Base-by-base conservation (phyloP, 129 eudicot species). In the Silybum marianum region DNA sequence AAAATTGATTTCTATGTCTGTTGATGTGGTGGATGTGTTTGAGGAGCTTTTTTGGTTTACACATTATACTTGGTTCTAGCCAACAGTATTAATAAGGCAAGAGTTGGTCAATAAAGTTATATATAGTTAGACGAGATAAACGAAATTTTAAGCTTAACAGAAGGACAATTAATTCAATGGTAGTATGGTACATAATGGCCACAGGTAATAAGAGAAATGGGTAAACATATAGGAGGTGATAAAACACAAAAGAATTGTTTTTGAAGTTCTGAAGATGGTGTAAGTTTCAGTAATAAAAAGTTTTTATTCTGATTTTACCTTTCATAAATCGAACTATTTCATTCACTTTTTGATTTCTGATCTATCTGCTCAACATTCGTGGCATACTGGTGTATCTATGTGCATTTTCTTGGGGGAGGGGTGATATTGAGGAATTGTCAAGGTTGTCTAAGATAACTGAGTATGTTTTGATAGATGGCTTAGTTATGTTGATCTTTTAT, bases 201-300 rank as follows among this genome's bases (percentile, higher is more conserved):
- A 7, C 66, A 18, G 23, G 23, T 18, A 18, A 6, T 6, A 58
- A 7, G 66, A 18, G 23, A 58, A n/a, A 58, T 18, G 23, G 10
- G 66, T 58, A 58, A 58, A 58, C 63, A 51, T 51, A 51, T 58
- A 58, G 66, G 66, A n/a, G 23, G n/a, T 58, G 66, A 58, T 58
- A 58, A 58, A 58, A 58, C 66, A 58, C 23, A n/a, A 19, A 54
- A 18, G n/a, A 58, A 58, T 19, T 58, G 66, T 58, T 58, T 58
- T 22, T 14, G 66, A 51, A 51, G 63, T 51, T 51, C 4, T 51
- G 2, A 14, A 51, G 63, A 51, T 51, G 63, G 21, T 16, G 16
- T 51, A 5, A 16, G 8, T 16, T n/a, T n/a, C n/a, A n/a, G n/a
- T n/a, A n/a, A n/a, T n/a, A n/a, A n/a, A n/a, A n/a, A n/a, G n/a